A percentile compares a stretch with the other conserved stretches of the same genome.
These are phyloP conservation scores for Ascocoryne sarcoides DNA, from an alignment of 2,329 filamentous ascomycete genomes.

Conservation along the genomic window DNA sequence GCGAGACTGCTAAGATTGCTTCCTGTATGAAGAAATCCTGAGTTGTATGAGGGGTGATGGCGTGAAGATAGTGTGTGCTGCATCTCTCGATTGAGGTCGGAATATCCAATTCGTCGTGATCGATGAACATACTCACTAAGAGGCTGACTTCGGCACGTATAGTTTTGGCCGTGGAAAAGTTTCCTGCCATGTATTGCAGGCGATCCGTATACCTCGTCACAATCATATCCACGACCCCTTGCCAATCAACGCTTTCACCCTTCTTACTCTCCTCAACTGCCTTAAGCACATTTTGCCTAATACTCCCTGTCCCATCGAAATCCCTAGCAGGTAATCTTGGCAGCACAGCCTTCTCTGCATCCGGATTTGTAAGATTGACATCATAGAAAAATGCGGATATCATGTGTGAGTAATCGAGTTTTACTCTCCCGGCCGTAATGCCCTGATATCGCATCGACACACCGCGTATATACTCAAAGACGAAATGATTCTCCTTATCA, in stretches of 20 bases:
- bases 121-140: slow-evolving; percentile 36
- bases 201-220: slow-evolving; percentile 51
- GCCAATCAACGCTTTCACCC: slow-evolving; percentile 42
- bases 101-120: slow-evolving; percentile 32
- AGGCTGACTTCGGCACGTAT: slow-evolving; percentile 28
- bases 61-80: slow-evolving; percentile 35
- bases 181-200: slow-evolving; percentile 30
- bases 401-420: slow-evolving; percentile 25
- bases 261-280: slow-evolving; percentile 29
- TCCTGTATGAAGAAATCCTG: slow-evolving; percentile 38
- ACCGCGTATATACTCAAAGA: slow-evolving; percentile 32
- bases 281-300: slow-evolving; percentile 36
- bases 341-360: slow-evolving; percentile 11
- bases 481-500: not conserved
- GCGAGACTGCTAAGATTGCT: slow-evolving; percentile 34
- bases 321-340: slow-evolving; percentile 16
- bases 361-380: slow-evolving; percentile 24
- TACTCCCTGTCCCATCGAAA: slow-evolving; percentile 23
- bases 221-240: slow-evolving; percentile 56
- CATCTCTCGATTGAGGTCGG: slow-evolving; percentile 38
- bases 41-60: slow-evolving; percentile 29
- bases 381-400: slow-evolving; percentile 24
- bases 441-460: slow-evolving; percentile 35
- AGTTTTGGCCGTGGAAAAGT: slow-evolving; percentile 5
- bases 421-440: slow-evolving; percentile 31